Conservation (phyloP, 495 filamentous ascomycete genomes). For the Aspergillus ellipticus region DNA sequence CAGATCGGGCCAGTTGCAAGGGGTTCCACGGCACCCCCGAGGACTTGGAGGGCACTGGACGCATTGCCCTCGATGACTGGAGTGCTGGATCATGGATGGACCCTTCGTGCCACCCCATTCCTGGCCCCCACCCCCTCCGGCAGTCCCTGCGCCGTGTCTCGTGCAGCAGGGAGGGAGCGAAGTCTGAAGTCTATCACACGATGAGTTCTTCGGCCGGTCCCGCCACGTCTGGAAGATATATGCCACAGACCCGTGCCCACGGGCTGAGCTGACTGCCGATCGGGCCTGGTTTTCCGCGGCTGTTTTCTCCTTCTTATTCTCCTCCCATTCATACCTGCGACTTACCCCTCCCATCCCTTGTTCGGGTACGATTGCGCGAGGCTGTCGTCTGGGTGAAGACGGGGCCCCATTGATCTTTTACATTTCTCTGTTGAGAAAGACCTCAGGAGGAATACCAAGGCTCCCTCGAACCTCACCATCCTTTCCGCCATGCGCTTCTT, state of each 20-base stretch:
- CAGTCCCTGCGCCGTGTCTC: neutral
- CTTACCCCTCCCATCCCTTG: too few species aligned
- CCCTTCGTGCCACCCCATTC: too few species aligned
- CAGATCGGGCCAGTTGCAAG: neutral
- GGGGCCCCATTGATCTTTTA: neutral
- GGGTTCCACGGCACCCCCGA: neutral
- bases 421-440: neutral
- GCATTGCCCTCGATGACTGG: neutral
- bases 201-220: neutral
- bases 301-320: too few species aligned
- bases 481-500: neutral
- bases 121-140: too few species aligned
- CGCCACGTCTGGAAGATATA: neutral
- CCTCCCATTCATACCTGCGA: too few species aligned
- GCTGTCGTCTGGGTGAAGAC: too few species aligned
- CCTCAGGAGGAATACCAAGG: neutral
- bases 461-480: neutral
- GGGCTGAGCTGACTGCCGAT: too few species aligned
- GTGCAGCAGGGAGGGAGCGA: neutral
- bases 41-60: too few species aligned
- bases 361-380: too few species aligned
- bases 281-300: too few species aligned
- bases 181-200: too few species aligned
- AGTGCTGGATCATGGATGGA: neutral
- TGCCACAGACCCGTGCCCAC: too few species aligned